Conservation (phyloP, 352 stramenopile genomes). For the Phytophthora idaei region DNA sequence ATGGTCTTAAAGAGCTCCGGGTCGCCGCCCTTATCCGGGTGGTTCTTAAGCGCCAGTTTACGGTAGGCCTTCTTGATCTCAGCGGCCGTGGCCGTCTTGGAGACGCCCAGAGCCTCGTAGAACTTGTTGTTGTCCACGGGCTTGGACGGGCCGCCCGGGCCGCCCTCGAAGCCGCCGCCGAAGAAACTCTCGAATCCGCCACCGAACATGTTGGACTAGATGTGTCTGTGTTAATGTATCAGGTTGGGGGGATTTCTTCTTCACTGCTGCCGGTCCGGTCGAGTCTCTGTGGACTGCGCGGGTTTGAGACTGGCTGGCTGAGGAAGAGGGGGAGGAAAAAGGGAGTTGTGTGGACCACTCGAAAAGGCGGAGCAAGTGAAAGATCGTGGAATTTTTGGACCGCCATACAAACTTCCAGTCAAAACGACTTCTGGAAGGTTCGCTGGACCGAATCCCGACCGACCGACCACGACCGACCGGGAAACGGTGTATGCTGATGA, state of each 20-base stretch:
- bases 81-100: constrained; percentile 79
- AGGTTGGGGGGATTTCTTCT: constrained; percentile 18
- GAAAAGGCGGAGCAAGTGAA: constrained; percentile 22
- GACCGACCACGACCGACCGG: constrained; percentile 20
- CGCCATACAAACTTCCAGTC: constrained; percentile 33
- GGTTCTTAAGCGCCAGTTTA: constrained; percentile 93
- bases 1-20: constrained; percentile 96
- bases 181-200: constrained; percentile 90
- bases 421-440: constrained; percentile 37
- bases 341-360: constrained; percentile 21
- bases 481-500: constrained; percentile 13
- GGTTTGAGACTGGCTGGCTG: constrained; percentile 43
- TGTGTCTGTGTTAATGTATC: constrained; percentile 31
- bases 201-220: constrained; percentile 68
- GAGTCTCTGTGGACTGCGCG: constrained; percentile 32
- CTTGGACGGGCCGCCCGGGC: constrained; percentile 52
- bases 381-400: constrained; percentile 30
- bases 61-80: constrained; percentile 93
- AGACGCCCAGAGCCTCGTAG: constrained; percentile 87
- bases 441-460: constrained; percentile 20
- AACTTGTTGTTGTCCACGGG: constrained; percentile 89
- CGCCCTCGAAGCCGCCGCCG: constrained; percentile 73
- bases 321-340: constrained; percentile 26
- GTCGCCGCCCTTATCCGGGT: constrained; percentile 99
- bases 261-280: constrained; percentile 1